Evolutionary conservation across 495 filamentous ascomycete species (phyloP).

Genomic region (Annulohypoxylon nitens): DNA sequence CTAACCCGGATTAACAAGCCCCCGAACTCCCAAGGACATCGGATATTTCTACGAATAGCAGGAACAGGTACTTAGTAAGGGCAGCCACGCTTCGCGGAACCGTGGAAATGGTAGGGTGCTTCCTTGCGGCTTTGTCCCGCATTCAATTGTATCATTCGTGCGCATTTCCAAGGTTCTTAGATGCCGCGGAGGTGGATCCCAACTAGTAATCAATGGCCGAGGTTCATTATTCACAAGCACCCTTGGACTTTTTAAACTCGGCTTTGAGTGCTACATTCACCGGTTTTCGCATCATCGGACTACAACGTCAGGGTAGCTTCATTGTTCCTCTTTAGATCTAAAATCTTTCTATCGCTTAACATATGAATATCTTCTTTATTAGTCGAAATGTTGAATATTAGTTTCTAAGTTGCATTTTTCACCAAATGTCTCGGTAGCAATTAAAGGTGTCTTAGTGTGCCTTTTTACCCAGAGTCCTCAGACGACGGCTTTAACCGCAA

Average conservation of each 20-base stretch:
- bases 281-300: slow-evolving; percentile 40
- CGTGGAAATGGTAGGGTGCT: slow-evolving; percentile 2
- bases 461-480: slow-evolving; percentile 32
- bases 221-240: slow-evolving; percentile 41
- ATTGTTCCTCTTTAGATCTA: slow-evolving; percentile 23
- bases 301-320: slow-evolving; percentile 44
- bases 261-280: slow-evolving; percentile 28
- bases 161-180: slow-evolving; percentile 29
- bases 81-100: neutral
- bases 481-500: slow-evolving; percentile 39
- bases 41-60: too few relatives aligned
- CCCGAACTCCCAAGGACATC: neutral
- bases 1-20: slow-evolving; percentile 16
- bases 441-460: slow-evolving; percentile 25
- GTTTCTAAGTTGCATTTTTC: slow-evolving; percentile 3
- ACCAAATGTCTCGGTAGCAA: slow-evolving; percentile 30
- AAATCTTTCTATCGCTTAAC: neutral
- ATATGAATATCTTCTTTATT: slow-evolving; percentile 4
- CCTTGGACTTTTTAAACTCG: slow-evolving; percentile 38
- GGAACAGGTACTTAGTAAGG: too few relatives aligned
- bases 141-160: slow-evolving; percentile 31
- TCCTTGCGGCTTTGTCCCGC: neutral
- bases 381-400: slow-evolving; percentile 21
- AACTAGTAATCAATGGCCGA: slow-evolving; percentile 37
- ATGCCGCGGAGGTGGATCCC: slow-evolving; percentile 37